Evolutionary conservation across 73 alveolate genomes (phyloP), one percentile per base, ranked within the genome.

Genomic region (Diophrys appendiculata): DNA sequence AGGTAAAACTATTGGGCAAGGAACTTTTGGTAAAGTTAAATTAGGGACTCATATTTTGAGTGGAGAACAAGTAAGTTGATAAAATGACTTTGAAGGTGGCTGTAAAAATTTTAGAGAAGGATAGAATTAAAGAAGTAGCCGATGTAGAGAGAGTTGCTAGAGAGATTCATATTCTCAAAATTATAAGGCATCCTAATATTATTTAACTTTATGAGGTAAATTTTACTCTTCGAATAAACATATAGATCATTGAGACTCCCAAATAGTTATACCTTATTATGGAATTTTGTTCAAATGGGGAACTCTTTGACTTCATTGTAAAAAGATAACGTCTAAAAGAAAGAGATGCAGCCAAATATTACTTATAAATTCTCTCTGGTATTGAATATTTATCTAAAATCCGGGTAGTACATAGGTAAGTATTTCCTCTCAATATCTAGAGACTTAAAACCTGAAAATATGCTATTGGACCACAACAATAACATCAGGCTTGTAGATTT

Each of bases 371-470:
- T 26, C 86, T 94, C 43, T 91, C 95, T n/a, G 99, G 97, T 0
- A 75, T 96, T 52, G 95, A 88, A 81, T 94, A 94, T 73, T 83
- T 96, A 24, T 98, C 92, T 65, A 80, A 92, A 33, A 79, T 90
- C 34, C 88, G 90, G 24, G 84, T 85, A 24, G 88, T 77, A 31
- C 92, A 85, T 60, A 35, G 71, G 71, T 60, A 60, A 23, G 28
- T 13, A 3, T 2, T 22, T 52, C 11, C 11, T 2, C 33, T 2
- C 25, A 29, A 34, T 33, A 18, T 72, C 72, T 52, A 74, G 91
- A 33, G 98, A 96, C 72, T 67, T 96, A 28, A 94, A 96, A 68
- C 98, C 97, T 29, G 97, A 96, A 72, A 96, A 94, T 75, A 71
- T 94, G 29, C 80, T 81, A 69, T 69, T 97, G 18, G 98, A 96